Base-by-base conservation (phyloP, 805 yeast species). In the Yarrowia sp. region DNA sequence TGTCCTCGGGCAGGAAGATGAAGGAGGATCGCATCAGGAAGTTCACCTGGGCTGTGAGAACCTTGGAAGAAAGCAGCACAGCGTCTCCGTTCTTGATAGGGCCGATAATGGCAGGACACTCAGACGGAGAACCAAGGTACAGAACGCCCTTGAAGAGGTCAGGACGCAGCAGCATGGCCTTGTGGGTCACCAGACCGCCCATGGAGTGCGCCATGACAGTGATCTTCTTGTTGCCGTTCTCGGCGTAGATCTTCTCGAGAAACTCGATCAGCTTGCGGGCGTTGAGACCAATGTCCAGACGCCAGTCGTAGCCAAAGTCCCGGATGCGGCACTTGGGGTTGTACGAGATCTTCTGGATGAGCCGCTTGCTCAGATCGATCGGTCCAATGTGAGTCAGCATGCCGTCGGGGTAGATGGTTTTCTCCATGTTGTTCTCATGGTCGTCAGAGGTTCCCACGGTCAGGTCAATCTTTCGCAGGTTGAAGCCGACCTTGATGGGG, bases 271-370 rank as follows among this genome's bases (percentile, higher is more conserved):
- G 74, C 64, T 84, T 78, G 6, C 74, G 70, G 12, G 88, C 76
- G 18, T 79, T 74, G 4, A 84, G 71, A 41, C 84, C 88, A 2
- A 84, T 78, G 6, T 92, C 84, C 6, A 91, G 73, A 68, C 97
- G 80, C 97, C 97, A 92, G 75, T 92, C 97, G 72, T 91, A 92
- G n/a, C 96, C 96, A 74, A 86, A 92, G 62, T 87, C 86, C 62
- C 82, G 81, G 6, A 89, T 84, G 14, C 74, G 80, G 4, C 87
- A 80, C 12, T 81, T 83, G 1, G 88, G 85, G 47, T 69, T 68
- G 19, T 49, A 39, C 1, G 68, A 68, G 33, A 92, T 72, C 66
- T 76, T 81, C 49, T 80, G 79, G 53, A 87, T 79, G 62, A 92
- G 74, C 66, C 79, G 81, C 64, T 80, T 80, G 58, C 90, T 81